These are phyloP conservation scores for Phoenix dactylifera DNA, from an alignment of 176 grass and related monocot genomes.

Conservation along the genomic window DNA sequence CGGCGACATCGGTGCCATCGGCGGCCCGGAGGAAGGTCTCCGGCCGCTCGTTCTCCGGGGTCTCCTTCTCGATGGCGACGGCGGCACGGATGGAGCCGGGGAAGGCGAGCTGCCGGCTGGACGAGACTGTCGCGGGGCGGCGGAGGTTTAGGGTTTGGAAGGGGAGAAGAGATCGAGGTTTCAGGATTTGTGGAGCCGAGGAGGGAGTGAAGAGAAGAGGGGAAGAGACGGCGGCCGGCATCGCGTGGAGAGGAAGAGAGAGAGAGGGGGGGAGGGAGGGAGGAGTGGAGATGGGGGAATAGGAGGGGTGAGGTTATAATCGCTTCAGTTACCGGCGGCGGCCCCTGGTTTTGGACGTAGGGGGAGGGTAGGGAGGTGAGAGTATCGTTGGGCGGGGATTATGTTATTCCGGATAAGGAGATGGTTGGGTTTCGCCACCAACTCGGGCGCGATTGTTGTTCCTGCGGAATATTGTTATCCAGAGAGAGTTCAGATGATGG, in stretches of 20 bases:
- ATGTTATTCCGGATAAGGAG: constrained; percentile 28
- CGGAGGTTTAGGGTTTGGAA: constrained; percentile 9
- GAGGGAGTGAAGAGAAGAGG: constrained; percentile 33
- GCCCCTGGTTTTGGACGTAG: constrained; percentile 29
- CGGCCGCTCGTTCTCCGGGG: constrained; percentile 81
- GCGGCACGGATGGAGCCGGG: constrained; percentile 29
- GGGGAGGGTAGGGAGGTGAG: constrained; percentile 1
- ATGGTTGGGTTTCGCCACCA: not conserved
- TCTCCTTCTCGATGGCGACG: constrained; percentile 97
- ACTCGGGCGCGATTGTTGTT: too few species aligned
- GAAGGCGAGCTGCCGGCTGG: constrained; percentile 1
- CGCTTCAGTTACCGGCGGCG: constrained; percentile 26
- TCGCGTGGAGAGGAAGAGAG: not conserved
- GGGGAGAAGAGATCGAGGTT: not conserved
- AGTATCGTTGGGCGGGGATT: not conserved
- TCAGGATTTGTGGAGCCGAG: constrained; percentile 6
- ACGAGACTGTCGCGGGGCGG: not conserved
- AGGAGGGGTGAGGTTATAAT: constrained; percentile 2
- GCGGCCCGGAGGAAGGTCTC: constrained; percentile 74
- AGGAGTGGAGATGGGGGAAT: too few species aligned
- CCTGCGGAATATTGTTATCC: too few species aligned
- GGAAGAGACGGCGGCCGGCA: not conserved
- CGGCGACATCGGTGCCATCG: constrained; percentile 20
- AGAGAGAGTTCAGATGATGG: too few species aligned
- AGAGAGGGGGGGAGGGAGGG: too few species aligned